Evolutionary conservation across 495 filamentous ascomycete genomes (phyloP).

Genomic region (Aspergillus saccharolyticus): DNA sequence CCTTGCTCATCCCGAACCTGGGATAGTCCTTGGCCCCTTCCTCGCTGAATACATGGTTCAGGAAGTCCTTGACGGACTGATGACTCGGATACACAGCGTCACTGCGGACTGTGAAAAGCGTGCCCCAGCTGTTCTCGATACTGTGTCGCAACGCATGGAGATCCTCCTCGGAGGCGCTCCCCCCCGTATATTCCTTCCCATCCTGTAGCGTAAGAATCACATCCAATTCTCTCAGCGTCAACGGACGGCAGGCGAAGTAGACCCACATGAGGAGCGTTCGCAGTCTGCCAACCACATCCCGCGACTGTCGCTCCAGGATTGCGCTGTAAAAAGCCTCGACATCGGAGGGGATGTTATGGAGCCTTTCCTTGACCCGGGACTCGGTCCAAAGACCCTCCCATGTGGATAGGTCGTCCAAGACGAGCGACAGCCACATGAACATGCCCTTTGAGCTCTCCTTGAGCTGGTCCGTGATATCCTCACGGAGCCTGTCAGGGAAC

Average conservation of each 20-base stretch:
- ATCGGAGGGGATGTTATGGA: not conserved
- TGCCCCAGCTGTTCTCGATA: not conserved
- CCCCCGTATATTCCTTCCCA: not conserved
- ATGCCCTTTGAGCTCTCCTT: conserved; percentile 1
- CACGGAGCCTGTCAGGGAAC: not conserved
- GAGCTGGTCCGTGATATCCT: not conserved
- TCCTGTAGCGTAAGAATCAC: not conserved
- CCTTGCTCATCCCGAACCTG: not conserved
- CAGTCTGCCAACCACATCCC: not conserved
- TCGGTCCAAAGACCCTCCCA: conserved; percentile 4
- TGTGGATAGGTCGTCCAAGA: not conserved
- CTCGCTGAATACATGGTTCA: not conserved
- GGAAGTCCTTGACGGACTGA: not conserved
- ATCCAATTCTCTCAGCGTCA: not conserved
- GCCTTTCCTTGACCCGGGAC: not conserved
- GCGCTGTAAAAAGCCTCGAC: not conserved
- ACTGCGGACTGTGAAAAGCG: not conserved
- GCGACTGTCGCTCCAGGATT: not conserved
- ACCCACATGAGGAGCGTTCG: not conserved
- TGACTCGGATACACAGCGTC: not conserved
- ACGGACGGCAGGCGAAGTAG: not conserved
- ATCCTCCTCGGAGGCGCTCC: not conserved
- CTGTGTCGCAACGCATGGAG: not conserved
- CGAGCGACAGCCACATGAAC: conserved; percentile 3
- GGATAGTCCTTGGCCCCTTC: not conserved